Conservation (phyloP, 1,284 basidiomycete genomes). For the Phaffia rhodozyma region DNA sequence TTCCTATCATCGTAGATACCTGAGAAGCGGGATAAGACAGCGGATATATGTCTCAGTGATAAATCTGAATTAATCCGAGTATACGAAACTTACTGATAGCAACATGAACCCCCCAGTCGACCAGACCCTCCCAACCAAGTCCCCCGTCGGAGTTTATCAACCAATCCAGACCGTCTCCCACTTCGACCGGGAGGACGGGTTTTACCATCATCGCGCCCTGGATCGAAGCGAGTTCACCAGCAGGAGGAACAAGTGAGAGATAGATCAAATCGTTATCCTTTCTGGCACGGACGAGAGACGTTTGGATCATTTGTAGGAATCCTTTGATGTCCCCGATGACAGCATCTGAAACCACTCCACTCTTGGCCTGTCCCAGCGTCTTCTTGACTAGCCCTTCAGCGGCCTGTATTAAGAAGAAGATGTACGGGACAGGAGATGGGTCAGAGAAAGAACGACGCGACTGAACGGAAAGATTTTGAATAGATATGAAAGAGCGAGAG, state of each 20-base stretch:
- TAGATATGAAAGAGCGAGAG: no score
- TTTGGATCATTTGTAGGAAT: slow-evolving; percentile 13
- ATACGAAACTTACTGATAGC: slow-evolving; percentile 57
- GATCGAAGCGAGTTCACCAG: slow-evolving; percentile 56
- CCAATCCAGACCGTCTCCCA: slow-evolving; percentile 47
- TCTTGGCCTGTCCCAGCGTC: slow-evolving; percentile 58
- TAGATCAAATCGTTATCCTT: slow-evolving; percentile 96
- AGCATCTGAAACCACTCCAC: slow-evolving; percentile 47
- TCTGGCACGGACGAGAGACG: slow-evolving; percentile 50
- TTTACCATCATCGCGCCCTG: slow-evolving; percentile 58
- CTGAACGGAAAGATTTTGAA: no score
- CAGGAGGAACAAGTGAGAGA: slow-evolving; percentile 69
- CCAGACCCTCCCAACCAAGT: slow-evolving; percentile 57
- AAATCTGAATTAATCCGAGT: neutral
- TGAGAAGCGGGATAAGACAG: slow-evolving; percentile 27
- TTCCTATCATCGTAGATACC: slow-evolving; percentile 81
- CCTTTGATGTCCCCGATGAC: slow-evolving; percentile 71
- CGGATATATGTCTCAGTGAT: neutral
- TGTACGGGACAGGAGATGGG: neutral
- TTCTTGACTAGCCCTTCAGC: slow-evolving; percentile 59
- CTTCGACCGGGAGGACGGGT: slow-evolving; percentile 46
- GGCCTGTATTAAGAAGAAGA: slow-evolving; percentile 30
- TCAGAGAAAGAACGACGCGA: neutral
- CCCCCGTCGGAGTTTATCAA: slow-evolving; percentile 40
- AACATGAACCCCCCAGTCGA: slow-evolving; percentile 76